Evolutionary conservation across 495 filamentous ascomycete genomes (phyloP), one percentile per base, ranked within the genome.

Genomic region (Xylaria grammica): DNA sequence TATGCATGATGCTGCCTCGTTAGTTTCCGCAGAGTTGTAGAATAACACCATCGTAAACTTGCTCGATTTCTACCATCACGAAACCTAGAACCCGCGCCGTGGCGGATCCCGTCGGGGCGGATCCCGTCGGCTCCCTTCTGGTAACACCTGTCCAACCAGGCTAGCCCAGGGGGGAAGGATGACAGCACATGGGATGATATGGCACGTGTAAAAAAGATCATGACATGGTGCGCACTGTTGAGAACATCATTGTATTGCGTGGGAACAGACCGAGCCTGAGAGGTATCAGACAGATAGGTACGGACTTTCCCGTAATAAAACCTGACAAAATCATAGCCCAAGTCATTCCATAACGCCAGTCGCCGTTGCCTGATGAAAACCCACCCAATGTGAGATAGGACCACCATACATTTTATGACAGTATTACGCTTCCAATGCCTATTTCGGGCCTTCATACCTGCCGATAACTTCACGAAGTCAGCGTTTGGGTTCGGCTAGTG

Each of bases 301-400:
- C 32, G 30, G 59, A 49, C 65, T 64, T 56, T 67, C 57, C 71
- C 57, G 38, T 54, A 32, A 10, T 65, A 65, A 67, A 72, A 63
- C 67, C 64, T 72, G 67, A 68, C 60, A 57, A 72, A 52, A 66
- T 62, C 53, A 65, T 53, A 70, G 52, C 69, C 71, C 52, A 52
- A 70, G 65, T 52, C 65, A 71, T 60, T 62, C 57, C 69, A 60
- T 54, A 72, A 74, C 72, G 72, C 72, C 72, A 51, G 63, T 74
- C 72, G 72, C 72, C 72, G 65, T 69, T 70, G 61, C 72, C 69
- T 57, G 65, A 67, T 72, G 69, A 68, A 72, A 72, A 66, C 71
- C 69, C 72, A 70, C 63, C 72, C 54, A 57, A 57, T 67, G 63
- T 68, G 65, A 68, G 67, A 69, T 65, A 64, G 63, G 67, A 51